Percentiles rank a stretch among this genome's conserved stretches.
phyloP scores from a whole-genome alignment of 2,329 filamentous ascomycete species.

The Diaporthe ilicicola region DNA sequence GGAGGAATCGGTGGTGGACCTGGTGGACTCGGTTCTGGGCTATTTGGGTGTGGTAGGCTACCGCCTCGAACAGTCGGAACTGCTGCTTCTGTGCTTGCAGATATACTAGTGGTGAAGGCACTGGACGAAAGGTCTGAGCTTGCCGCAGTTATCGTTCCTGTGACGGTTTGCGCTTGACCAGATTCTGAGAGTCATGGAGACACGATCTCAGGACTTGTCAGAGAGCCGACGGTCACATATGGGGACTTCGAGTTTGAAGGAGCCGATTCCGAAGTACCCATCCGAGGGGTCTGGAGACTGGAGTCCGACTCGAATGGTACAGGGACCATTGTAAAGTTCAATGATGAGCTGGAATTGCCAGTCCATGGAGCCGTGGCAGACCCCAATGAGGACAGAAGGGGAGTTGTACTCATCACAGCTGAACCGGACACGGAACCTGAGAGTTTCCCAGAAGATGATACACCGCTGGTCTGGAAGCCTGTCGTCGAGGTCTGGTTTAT shows the following conservation, averaged over 20 bases:
- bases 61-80: background rate
- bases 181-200: no score
- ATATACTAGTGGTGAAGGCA: background rate
- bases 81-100: background rate
- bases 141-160: background rate
- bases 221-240: background rate
- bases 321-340: background rate
- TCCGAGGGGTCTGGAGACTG: background rate
- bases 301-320: background rate
- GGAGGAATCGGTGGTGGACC: background rate
- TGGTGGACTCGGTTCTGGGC: no score
- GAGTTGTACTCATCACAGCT: background rate
- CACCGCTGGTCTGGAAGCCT: background rate
- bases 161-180: no score
- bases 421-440: background rate
- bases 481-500: background rate
- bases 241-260: no score
- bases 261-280: background rate
- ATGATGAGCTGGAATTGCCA: background rate
- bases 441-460: no score
- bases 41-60: background rate
- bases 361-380: background rate
- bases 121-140: background rate
- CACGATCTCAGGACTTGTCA: background rate
- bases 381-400: no score